Percentiles rank a stretch among this genome's conserved stretches.
phyloP scores from a whole-genome alignment of 2,329 filamentous ascomycete species.

The Colletotrichum horii region DNA sequence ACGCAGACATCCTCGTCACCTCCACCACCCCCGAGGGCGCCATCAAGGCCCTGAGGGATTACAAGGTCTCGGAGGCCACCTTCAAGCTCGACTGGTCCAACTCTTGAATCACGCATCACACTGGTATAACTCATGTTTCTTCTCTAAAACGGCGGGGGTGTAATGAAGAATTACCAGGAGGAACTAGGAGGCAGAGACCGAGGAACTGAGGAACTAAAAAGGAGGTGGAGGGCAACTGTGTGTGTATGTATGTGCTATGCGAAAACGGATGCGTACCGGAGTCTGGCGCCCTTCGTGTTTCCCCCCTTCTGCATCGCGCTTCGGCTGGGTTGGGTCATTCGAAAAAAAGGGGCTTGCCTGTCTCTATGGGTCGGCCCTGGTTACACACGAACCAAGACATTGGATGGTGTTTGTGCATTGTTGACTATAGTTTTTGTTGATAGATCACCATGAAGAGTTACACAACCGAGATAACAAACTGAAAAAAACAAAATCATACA shows the following conservation, averaged over 20 bases:
- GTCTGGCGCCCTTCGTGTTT: conserved; percentile 17
- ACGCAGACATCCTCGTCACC: conserved; percentile 79
- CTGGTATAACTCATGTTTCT: neutral
- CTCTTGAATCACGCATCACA: conserved; percentile 7
- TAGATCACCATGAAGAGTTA: conserved; percentile 15
- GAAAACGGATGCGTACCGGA: conserved; percentile 14
- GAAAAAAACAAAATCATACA: neutral
- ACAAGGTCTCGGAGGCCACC: conserved; percentile 75
- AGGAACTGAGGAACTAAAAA: neutral
- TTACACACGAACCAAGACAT: neutral
- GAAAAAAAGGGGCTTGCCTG: neutral
- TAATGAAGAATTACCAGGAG: neutral
- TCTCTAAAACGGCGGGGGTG: neutral
- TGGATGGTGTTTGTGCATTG: conserved; percentile 1
- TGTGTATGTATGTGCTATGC: neutral
- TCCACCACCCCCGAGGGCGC: conserved; percentile 76
- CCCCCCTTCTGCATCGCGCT: neutral
- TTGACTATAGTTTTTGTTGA: neutral
- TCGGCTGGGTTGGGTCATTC: neutral
- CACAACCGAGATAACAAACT: conserved; percentile 8
- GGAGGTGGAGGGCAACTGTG: neutral
- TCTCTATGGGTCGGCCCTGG: neutral
- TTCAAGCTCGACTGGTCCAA: conserved; percentile 84
- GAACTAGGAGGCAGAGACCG: neutral
- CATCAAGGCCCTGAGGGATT: conserved; percentile 71